phyloP scores from a whole-genome alignment of 1,284 basidiomycete genomes.

The Flammula alnicola region DNA sequence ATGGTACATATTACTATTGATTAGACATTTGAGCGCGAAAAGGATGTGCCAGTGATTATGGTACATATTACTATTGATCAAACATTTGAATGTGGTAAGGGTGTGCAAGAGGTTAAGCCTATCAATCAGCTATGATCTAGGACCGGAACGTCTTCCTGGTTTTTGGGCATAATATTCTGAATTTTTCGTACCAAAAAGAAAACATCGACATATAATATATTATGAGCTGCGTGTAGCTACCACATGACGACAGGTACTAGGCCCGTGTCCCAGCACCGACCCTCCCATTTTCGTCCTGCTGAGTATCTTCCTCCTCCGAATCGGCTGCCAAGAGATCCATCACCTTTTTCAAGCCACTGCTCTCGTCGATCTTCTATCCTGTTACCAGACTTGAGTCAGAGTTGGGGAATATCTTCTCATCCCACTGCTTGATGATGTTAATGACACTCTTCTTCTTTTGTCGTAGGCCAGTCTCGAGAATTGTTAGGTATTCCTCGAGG shows the following conservation, averaged over 20 bases:
- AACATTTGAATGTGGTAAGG: too few species aligned
- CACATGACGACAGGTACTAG: neutral
- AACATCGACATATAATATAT: too few species aligned
- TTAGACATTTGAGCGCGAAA: too few species aligned
- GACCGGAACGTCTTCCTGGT: too few species aligned
- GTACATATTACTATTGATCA: too few species aligned
- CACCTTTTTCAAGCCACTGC: slow-evolving; percentile 8
- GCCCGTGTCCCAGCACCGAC: neutral
- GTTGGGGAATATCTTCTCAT: slow-evolving; percentile 15
- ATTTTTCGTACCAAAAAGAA: too few species aligned
- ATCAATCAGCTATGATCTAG: too few species aligned
- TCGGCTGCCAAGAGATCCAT: slow-evolving; percentile 16
- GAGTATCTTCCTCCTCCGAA: slow-evolving; percentile 7
- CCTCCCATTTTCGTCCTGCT: neutral
- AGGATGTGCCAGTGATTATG: too few species aligned
- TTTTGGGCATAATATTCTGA: too few species aligned
- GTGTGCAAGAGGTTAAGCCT: too few species aligned
- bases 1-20: too few species aligned
- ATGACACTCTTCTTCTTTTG: slow-evolving; percentile 14
- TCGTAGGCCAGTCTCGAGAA: slow-evolving; percentile 12
- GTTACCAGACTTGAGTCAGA: slow-evolving; percentile 8
- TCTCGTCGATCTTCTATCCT: neutral
- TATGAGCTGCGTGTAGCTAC: too few species aligned
- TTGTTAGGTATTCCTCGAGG: slow-evolving; percentile 13
- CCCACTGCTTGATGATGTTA: slow-evolving; percentile 16